Evolutionary conservation across 192 early-diverging fungal genomes (phyloP).

Genomic region (Coemansia sp.): DNA sequence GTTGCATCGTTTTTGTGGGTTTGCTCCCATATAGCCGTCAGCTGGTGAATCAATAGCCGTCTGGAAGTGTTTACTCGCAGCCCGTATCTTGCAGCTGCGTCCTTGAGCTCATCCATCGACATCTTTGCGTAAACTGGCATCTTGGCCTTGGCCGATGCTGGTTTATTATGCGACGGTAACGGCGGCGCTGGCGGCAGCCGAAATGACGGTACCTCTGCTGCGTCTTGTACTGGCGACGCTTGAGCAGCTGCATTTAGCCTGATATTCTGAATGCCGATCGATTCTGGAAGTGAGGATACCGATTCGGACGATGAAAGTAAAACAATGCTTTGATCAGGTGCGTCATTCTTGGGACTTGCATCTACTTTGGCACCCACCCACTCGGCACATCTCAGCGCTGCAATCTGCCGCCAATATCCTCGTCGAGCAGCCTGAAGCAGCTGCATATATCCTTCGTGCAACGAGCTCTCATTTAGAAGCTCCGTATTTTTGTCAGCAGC

Average conservation of each 20-base stretch:
- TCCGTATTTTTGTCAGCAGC: not conserved
- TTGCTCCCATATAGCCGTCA: slow-evolving; percentile 20
- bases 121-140: slow-evolving; percentile 16
- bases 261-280: not conserved
- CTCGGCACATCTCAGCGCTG: slow-evolving; percentile 10
- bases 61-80: slow-evolving; percentile 19
- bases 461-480: slow-evolving; percentile 1
- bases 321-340: not conserved
- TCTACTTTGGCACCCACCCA: slow-evolving; percentile 14
- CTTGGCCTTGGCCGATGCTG: not conserved
- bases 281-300: not conserved
- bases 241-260: not conserved
- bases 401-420: slow-evolving; percentile 17
- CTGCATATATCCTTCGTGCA: slow-evolving; percentile 26
- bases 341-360: not conserved
- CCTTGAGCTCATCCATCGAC: slow-evolving; percentile 7
- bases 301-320: not conserved
- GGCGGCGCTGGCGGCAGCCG: not conserved
- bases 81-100: slow-evolving; percentile 14
- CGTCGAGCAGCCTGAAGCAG: slow-evolving; percentile 19
- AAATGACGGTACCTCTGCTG: too few species aligned
- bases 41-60: slow-evolving; percentile 24
- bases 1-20: not conserved
- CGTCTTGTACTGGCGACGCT: not conserved
- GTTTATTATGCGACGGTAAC: not conserved